phyloP scores from a whole-genome alignment of 1,284 basidiomycete genomes.

The Vanrija sp. region DNA sequence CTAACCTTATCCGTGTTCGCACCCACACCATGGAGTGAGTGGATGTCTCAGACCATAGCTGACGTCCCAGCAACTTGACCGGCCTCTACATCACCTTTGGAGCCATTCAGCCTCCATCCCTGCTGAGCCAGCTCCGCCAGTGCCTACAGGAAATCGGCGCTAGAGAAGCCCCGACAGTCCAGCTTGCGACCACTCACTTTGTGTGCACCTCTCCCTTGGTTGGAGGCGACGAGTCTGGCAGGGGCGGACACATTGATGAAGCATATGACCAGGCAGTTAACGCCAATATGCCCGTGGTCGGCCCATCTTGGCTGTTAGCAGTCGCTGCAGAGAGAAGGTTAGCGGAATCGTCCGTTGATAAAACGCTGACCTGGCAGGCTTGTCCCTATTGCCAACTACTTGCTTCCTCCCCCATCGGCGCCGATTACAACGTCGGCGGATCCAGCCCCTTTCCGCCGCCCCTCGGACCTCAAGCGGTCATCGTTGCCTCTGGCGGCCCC shows the following conservation, averaged over 20 bases:
- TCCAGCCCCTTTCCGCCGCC: conserved; percentile 53
- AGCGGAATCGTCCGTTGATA: conserved; percentile 28
- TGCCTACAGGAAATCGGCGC: conserved; percentile 78
- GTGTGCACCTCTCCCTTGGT: conserved; percentile 80
- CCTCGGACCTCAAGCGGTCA: conserved; percentile 33
- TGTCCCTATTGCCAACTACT: conserved; percentile 76
- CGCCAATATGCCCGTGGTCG: conserved; percentile 82
- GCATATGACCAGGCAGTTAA: conserved; percentile 88
- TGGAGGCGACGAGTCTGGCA: conserved; percentile 54
- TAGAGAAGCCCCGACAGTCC: conserved; percentile 83
- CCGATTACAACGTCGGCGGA: conserved; percentile 50
- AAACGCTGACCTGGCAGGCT: conserved; percentile 56
- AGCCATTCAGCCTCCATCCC: conserved; percentile 67
- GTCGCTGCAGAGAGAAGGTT: conserved; percentile 77
- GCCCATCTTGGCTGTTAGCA: conserved; percentile 83
- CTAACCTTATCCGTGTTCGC: conserved; percentile 71
- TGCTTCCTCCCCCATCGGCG: conserved; percentile 64
- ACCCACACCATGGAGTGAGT: conserved; percentile 76
- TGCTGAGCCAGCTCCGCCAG: conserved; percentile 71
- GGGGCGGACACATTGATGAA: conserved; percentile 53
- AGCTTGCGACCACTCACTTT: conserved; percentile 95
- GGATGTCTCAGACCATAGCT: background rate
- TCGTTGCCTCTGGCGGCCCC: conserved; percentile 30
- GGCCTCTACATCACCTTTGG: conserved; percentile 91
- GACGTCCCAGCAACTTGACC: conserved; percentile 65